phyloP scores from a whole-genome alignment of 768 basidiomycete genomes.

The Austroboletus eburneus region DNA sequence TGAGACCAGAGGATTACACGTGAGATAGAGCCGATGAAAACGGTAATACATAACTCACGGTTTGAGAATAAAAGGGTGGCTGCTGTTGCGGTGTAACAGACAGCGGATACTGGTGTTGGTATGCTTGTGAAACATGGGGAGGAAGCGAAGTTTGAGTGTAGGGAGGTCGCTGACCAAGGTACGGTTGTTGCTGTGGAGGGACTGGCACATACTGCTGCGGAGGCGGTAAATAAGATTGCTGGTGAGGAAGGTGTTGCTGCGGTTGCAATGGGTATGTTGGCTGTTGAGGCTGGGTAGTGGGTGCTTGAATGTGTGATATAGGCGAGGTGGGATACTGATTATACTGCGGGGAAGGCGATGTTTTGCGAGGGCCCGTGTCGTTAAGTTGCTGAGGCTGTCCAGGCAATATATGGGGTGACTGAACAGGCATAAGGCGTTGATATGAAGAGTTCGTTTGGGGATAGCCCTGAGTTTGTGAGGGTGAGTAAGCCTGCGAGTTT shows the following conservation, averaged over 20 bases:
- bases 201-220: constrained; percentile 8
- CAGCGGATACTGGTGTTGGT: constrained; percentile 10
- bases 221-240: constrained; percentile 6
- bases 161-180: constrained; percentile 12
- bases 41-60: constrained; percentile 4
- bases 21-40: background rate
- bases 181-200: constrained; percentile 7
- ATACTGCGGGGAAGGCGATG: constrained; percentile 11
- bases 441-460: constrained; percentile 5
- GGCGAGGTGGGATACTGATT: constrained; percentile 12
- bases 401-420: constrained; percentile 6
- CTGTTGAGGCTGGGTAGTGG: constrained; percentile 11
- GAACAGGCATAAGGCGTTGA: constrained; percentile 7
- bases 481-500: constrained; percentile 8
- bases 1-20: background rate
- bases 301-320: constrained; percentile 9
- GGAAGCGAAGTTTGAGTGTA: constrained; percentile 12
- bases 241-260: constrained; percentile 10
- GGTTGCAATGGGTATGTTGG: constrained; percentile 5
- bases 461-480: constrained; percentile 2
- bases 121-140: constrained; percentile 13
- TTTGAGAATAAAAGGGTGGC: constrained; percentile 4
- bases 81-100: constrained; percentile 1
- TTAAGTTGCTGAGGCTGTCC: constrained; percentile 16
- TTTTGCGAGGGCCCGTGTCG: background rate